Percentiles rank a stretch among this genome's conserved stretches.
Evolutionary conservation across 1,284 basidiomycete species (phyloP).

Genomic region (Athelia sp.): DNA sequence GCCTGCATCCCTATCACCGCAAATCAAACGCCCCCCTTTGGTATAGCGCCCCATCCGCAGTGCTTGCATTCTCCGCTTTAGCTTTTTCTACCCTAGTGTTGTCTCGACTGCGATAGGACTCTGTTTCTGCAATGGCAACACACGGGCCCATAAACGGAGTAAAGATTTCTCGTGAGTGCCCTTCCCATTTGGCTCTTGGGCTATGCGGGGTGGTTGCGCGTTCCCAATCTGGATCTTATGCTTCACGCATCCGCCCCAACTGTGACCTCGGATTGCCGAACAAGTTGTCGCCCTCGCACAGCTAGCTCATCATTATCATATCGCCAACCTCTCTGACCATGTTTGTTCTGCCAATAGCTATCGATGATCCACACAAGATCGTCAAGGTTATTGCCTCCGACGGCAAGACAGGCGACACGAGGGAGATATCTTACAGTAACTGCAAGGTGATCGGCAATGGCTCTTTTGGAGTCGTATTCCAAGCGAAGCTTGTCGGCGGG

Average conservation of each 20-base stretch:
- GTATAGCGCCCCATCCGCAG: background rate
- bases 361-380: slow-evolving; percentile 94
- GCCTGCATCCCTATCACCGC: background rate
- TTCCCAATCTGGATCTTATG: slow-evolving; percentile 3
- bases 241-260: slow-evolving; percentile 13
- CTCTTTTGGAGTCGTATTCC: slow-evolving; percentile 98
- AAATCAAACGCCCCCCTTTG: background rate
- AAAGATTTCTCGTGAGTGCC: slow-evolving; percentile 79
- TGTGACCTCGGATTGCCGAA: slow-evolving; percentile 26
- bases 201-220: background rate
- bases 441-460: slow-evolving; percentile 99
- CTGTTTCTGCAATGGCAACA: slow-evolving; percentile 51
- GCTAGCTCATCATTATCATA: slow-evolving; percentile 11
- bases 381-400: slow-evolving; percentile 94
- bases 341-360: slow-evolving; percentile 37
- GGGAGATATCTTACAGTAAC: slow-evolving; percentile 91
- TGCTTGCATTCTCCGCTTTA: background rate
- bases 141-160: slow-evolving; percentile 87
- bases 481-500: slow-evolving; percentile 67
- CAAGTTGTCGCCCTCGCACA: slow-evolving; percentile 14
- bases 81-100: background rate
- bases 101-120: background rate
- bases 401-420: slow-evolving; percentile 88
- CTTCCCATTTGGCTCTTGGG: slow-evolving; percentile 2
- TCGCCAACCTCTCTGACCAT: slow-evolving; percentile 3